Evolutionary conservation across 192 early-diverging fungal species (phyloP), one percentile per base, ranked within the genome.

Genomic region (Podila horticola): DNA sequence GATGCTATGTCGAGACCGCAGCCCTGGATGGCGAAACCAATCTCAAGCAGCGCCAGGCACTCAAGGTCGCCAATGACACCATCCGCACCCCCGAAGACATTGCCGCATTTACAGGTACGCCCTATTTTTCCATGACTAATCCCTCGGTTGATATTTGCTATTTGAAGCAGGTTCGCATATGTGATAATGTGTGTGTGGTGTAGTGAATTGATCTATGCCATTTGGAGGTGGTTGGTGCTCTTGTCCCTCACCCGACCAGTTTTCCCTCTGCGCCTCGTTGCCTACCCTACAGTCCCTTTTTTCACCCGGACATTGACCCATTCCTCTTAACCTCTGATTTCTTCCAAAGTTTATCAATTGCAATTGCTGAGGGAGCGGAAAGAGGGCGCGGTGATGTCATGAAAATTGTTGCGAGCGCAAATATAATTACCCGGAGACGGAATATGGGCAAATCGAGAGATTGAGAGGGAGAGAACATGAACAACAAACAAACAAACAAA

Each of bases 1-100:
- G 87, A 31, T 95, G 94, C 65, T 96, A 90, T 87, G 91, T 97
- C 36, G 95, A 97, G 75, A 97, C 95, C 0, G 91, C 95, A 0
- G 90, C 93, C 17, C 84, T 97, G 63, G 95, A 97, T 75, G 95
- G 95, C 45, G 95, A 97, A 69, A 95, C 95, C 19, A 96, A 95
- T 86, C 85, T 97, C 38, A 97, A 96, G 86, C 93, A 94, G 75
- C 84, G 90, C 67, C 92, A 94, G 71, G 91, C 92, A 15, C 79
- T 94, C 60, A 87, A 86, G 49, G 85, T 69, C 13, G 94, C 89
- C 26, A 89, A 89, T 19, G 85, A 86, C 38, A 67, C 66, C 34
- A 74, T 89, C 59, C 41, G 34, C 15, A 71, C 88, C 38, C 81
- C 84, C 22, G 85, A 88, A 67, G 73, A 84, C 28, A 50, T 92